Percentiles rank a stretch among this genome's conserved stretches.
These are phyloP conservation scores for Oryza longistaminata DNA, from an alignment of 176 grass and related monocot species.

Conservation along the genomic window DNA sequence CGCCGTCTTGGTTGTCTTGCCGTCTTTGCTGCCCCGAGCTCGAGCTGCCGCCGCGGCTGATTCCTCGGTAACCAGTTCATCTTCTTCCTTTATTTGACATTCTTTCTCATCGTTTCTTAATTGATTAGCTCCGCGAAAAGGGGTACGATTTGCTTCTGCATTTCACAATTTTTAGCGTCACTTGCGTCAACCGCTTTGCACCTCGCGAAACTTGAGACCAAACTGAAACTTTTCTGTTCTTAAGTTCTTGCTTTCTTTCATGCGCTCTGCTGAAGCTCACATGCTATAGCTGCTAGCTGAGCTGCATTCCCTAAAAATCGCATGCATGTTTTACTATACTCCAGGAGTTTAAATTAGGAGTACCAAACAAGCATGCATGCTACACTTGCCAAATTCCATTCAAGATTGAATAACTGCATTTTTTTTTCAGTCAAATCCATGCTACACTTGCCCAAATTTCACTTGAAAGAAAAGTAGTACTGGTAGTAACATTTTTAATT, in stretches of 20 bases:
- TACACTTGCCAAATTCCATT: too few relatives aligned
- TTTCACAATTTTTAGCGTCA: not conserved
- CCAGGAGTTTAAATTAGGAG: too few relatives aligned
- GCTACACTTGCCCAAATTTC: not conserved
- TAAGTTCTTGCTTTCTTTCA: not conserved
- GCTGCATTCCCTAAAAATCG: not conserved
- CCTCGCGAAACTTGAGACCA: not conserved
- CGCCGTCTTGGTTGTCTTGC: not conserved
- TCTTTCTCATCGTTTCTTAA: not conserved
- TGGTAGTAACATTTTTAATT: not conserved
- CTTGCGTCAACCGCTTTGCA: too few relatives aligned
- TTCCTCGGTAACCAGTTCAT: not conserved
- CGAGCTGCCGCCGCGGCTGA: not conserved
- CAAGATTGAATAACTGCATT: not conserved
- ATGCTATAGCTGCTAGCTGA: not conserved
- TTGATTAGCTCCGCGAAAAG: too few relatives aligned
- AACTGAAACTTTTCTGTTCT: not conserved
- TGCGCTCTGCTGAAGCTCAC: not conserved
- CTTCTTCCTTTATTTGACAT: too few relatives aligned
- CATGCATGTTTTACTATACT: too few relatives aligned
- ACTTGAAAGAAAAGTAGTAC: not conserved
- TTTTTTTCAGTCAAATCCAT: not conserved
- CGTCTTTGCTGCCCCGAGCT: slow-evolving; percentile 6
- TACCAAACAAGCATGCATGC: too few relatives aligned
- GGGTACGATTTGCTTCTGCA: not conserved